Base-by-base conservation (phyloP, 2,329 filamentous ascomycete species). In the Fusarium secorum region DNA sequence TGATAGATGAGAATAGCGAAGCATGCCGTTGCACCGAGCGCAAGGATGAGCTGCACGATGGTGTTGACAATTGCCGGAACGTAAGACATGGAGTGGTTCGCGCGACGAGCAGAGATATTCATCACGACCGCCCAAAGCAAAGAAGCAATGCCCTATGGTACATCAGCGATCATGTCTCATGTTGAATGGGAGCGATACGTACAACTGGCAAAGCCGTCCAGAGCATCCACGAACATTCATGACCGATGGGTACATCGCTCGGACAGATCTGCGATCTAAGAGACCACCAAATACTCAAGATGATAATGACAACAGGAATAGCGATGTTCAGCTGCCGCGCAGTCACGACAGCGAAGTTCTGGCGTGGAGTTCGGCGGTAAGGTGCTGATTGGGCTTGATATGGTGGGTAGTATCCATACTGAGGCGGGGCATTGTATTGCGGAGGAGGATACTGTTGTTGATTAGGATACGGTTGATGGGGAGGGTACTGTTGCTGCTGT, bases 211-310 rank as follows among this genome's bases (percentile, higher is more conserved):
- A 60, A 35, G 66, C 74, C 11, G 72, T 42, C 74, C 75, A 77
- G 2, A 76, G 55, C 30, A 75, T 35, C 72, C 70, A 73, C 5
- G 70, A 75, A 53, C 75, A 77, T 5, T 52, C 28, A n/a, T 70
- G 57, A 11, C 58, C 63, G 10, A 66, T 57, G 10, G 35, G 38
- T 6, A 61, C 71, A 56, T 65, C 52, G 17, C 30, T 51, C 1
- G 74, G 72, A 51, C 75, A 77, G 15, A 68, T 54, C n/a, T 66
- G 62, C 5, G 69, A 62, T 15, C 65, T 55, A 15, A 74, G 46
- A 51, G 74, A 75, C 75, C 75, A 77, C 75, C 75, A 85, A 14
- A 90, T 68, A 15, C 85, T 76, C 20, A 85, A 72, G 32, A 80
- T 60, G 51, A 86, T 79, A 32, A 82, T 81, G 17, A 81, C 60